A percentile compares a stretch with the other conserved stretches of the same genome.
Evolutionary conservation across 2,329 filamentous ascomycete genomes (phyloP).

Genomic region (Fonsecaea pugnacius): DNA sequence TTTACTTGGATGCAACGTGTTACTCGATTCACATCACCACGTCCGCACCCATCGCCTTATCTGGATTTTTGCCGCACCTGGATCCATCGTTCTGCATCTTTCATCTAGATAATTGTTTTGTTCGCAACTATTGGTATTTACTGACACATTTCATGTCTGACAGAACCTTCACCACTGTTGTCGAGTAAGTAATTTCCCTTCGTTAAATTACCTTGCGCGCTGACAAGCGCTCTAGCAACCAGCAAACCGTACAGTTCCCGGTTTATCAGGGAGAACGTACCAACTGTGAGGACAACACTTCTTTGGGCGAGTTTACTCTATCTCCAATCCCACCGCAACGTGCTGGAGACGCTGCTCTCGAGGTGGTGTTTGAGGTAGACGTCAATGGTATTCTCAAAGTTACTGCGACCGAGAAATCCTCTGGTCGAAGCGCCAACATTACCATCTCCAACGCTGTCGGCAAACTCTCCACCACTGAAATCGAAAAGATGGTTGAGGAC

Average conservation of each 20-base stretch:
- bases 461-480: constrained; percentile 92
- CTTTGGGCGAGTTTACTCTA: constrained; percentile 94
- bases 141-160: background rate
- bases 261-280: constrained; percentile 96
- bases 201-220: constrained; percentile 29
- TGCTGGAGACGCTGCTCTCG: constrained; percentile 93
- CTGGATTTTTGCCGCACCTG: too few species aligned
- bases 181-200: constrained; percentile 53
- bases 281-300: constrained; percentile 98
- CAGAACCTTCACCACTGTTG: constrained; percentile 83
- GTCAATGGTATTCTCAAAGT: constrained; percentile 99
- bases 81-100: background rate
- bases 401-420: constrained; percentile 98
- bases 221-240: background rate
- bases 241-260: constrained; percentile 74
- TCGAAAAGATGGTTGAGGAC: constrained; percentile 96
- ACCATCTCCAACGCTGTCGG: constrained; percentile 99
- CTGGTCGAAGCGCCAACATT: constrained; percentile 97
- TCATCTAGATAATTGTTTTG: background rate
- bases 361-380: constrained; percentile 98
- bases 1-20: too few species aligned
- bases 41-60: too few species aligned
- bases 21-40: too few species aligned
- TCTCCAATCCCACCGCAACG: constrained; percentile 84
- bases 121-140: background rate